Percentiles rank a stretch among this genome's conserved stretches.
phyloP scores from a whole-genome alignment of 73 alveolate species.

The Paramecium bursaria region DNA sequence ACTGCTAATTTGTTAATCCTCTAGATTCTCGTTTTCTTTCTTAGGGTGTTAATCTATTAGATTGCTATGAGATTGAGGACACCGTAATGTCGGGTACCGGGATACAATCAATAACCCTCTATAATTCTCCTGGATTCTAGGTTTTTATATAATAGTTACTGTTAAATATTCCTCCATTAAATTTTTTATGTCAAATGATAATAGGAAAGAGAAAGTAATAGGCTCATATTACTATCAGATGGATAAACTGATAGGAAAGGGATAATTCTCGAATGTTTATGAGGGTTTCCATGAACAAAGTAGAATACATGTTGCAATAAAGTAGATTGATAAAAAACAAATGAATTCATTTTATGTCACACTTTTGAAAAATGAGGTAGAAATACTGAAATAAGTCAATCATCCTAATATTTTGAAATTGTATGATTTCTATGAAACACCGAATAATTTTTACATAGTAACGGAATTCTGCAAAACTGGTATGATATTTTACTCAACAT shows the following conservation, averaged over 20 bases:
- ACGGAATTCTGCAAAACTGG: conserved; percentile 54
- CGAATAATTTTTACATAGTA: conserved; percentile 23
- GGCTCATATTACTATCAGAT: no score
- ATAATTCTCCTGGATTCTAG: conserved; percentile 51
- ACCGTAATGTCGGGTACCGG: conserved; percentile 60
- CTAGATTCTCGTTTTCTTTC: conserved; percentile 30
- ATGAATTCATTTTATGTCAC: not conserved
- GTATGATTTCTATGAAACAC: conserved; percentile 36
- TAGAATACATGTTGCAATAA: not conserved
- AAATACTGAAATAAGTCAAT: conserved; percentile 21
- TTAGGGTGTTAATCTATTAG: conserved; percentile 40
- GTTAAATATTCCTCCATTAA: conserved; percentile 43
- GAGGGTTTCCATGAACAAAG: conserved; percentile 17
- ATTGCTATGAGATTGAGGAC: conserved; percentile 42
- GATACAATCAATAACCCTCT: conserved; percentile 45
- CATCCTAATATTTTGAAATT: conserved; percentile 19
- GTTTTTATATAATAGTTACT: not conserved
- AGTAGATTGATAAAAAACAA: conserved; percentile 23
- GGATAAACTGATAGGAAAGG: conserved; percentile 29
- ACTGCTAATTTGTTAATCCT: conserved; percentile 31
- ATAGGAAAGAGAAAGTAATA: no score
- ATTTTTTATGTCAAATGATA: no score
- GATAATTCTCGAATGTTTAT: conserved; percentile 33
- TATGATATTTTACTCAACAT: not conserved
- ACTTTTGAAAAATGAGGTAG: conserved; percentile 14